Evolutionary conservation across 2,329 filamentous ascomycete species (phyloP), one percentile per base, ranked within the genome.

Genomic region (Parasarocladium wereldwijsianum): DNA sequence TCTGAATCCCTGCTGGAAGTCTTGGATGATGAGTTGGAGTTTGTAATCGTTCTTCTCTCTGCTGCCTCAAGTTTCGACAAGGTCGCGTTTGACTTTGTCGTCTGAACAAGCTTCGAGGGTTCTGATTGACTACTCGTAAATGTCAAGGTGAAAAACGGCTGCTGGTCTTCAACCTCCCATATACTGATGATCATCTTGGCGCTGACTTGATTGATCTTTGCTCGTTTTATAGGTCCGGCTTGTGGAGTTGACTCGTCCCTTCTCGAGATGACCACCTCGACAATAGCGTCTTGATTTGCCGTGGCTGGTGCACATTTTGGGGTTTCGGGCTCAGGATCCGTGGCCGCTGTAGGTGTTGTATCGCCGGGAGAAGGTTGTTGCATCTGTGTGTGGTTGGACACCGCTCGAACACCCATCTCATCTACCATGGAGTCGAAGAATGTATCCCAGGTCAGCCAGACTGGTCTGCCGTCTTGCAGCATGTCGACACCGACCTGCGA

Each of bases 181-280:
- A 81, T 67, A 1, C 74, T 79, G 14, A 85, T 70, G 26, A 84
- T 81, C 75, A 85, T 81, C 38, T 76, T 77, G 14, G 79, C 75
- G 37, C 70, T 69, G 0, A 70, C 51, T 41, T 58, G 59, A 1
- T 39, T 52, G 6, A 60, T 46, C 32, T 57, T 57, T 29, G 54
- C 49, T n/a, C n/a, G n/a, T n/a, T n/a, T n/a, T n/a, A n/a, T n/a
- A n/a, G n/a, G n/a, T n/a, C n/a, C n/a, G n/a, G n/a, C n/a, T n/a
- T n/a, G n/a, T n/a, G n/a, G n/a, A n/a, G n/a, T n/a, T n/a, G n/a
- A n/a, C 12, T 59, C 44, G 19, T 53, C 50, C 29, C 61, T 57
- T 8, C 64, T 61, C 10, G 69, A 64, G 26, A 84, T 64, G 17
- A 81, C 56, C 1, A 85, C 75, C 36, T 84, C 76, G 5, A 81